phyloP scores from a whole-genome alignment of 1,284 basidiomycete genomes.

The Sphagnurus paluster region DNA sequence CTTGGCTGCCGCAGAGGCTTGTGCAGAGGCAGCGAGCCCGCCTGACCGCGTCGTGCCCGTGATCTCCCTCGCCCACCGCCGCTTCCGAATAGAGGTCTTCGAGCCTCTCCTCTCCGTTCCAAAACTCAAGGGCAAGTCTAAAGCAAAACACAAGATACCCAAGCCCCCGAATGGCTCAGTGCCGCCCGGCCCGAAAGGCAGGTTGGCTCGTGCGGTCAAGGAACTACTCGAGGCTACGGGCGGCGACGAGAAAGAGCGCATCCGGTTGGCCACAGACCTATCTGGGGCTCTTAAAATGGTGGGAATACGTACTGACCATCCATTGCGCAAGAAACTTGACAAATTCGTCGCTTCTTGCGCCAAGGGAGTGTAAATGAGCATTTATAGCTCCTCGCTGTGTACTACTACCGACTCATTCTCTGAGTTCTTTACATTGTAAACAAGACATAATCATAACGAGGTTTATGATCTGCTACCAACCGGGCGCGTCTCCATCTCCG shows the following conservation, averaged over 20 bases:
- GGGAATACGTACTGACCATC: constrained; percentile 63
- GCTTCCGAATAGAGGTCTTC: constrained; percentile 69
- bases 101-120: constrained; percentile 69
- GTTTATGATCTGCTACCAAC: neutral
- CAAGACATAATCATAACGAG: neutral
- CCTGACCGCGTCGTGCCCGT: constrained; percentile 65
- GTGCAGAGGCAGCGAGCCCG: constrained; percentile 70
- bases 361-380: constrained; percentile 9
- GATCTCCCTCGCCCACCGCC: constrained; percentile 59
- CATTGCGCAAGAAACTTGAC: constrained; percentile 63
- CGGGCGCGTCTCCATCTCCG: too few species aligned
- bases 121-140: constrained; percentile 55
- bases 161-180: constrained; percentile 30
- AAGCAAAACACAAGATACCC: constrained; percentile 43
- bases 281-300: constrained; percentile 48
- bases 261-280: constrained; percentile 48
- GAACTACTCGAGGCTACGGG: constrained; percentile 57
- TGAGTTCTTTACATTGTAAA: neutral
- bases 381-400: constrained; percentile 1
- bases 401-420: constrained; percentile 1
- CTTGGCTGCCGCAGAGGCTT: constrained; percentile 58
- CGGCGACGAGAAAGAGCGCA: constrained; percentile 46
- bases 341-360: constrained; percentile 39
- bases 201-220: constrained; percentile 65
- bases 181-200: constrained; percentile 55